Conservation (phyloP, 805 yeast species). For the Ogataea naganishii region DNA sequence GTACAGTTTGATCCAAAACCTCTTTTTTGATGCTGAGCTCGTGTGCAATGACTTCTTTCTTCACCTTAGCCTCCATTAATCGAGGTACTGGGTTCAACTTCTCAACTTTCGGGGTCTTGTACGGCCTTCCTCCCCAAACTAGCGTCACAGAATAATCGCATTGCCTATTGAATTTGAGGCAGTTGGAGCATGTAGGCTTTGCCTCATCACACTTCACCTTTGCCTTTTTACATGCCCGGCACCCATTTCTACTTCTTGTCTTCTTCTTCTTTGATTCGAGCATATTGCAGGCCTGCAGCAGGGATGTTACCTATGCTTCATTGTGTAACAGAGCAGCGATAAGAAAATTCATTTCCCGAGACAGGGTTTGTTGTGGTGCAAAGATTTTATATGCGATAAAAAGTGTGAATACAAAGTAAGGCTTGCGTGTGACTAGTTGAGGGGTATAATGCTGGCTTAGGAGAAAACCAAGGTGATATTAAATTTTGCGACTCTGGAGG, state of each 20-base stretch:
- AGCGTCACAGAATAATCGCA: slow-evolving; percentile 62
- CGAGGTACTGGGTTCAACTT: slow-evolving; percentile 20
- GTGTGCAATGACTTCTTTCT: not conserved
- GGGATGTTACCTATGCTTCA: too few species aligned
- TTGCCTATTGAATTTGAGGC: slow-evolving; percentile 32
- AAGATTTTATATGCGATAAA: too few species aligned
- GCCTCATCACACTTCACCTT: slow-evolving; percentile 65
- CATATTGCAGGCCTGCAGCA: too few species aligned
- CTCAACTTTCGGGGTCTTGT: slow-evolving; percentile 32
- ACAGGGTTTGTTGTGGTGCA: too few species aligned
- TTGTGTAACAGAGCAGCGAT: too few species aligned
- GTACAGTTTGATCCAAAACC: too few species aligned
- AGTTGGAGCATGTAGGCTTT: slow-evolving; percentile 54
- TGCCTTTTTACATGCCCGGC: slow-evolving; percentile 50
- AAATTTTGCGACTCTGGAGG: too few species aligned
- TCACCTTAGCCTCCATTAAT: slow-evolving; percentile 8
- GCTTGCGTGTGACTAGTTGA: too few species aligned
- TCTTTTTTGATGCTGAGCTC: not conserved
- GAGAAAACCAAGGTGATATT: too few species aligned
- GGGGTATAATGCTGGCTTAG: too few species aligned
- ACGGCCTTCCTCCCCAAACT: slow-evolving; percentile 73
- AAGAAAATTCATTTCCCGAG: too few species aligned
- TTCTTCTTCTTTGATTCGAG: slow-evolving; percentile 18
- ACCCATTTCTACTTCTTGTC: slow-evolving; percentile 48
- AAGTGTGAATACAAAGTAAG: too few species aligned